Evolutionary conservation across 2,329 filamentous ascomycete species (phyloP), one percentile per base, ranked within the genome.

Genomic region (Dichotomopilus funicola): DNA sequence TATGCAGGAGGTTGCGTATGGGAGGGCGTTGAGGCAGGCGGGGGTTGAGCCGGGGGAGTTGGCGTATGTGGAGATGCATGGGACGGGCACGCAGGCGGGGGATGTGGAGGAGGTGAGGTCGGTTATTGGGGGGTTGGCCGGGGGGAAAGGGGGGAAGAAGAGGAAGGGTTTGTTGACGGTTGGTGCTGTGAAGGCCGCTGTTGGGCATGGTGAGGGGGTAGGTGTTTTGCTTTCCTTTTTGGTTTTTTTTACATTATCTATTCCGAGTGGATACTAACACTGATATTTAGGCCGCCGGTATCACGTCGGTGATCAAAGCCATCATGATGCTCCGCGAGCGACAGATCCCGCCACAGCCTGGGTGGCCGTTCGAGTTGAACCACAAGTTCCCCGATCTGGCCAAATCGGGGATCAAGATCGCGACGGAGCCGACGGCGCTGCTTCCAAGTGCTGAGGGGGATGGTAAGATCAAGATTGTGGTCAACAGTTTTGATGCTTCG

Each of bases 11-110:
- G 38, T n/a, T 1, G 27, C 27, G 11, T 50, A 42, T 38, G 38
- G 36, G 10, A 11, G 31, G 31, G 31, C 12, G 37, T 8, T 50
- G 48, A 8, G 38, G 36, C 11, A 35, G 27, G 48, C 48, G 4
- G 37, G 37, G 10, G 7, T 50, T n/a, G 38, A 50, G 6, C 31
- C 38, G 1, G 37, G 13, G 27, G 38, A 42, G 38, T 13, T 50
- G 38, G 48, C 48, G 31, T 50, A 11, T 42, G 48, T 43, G 5
- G 48, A 50, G 48, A 42, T 42, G 48, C 48, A 50, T 19, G 48
- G 48, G 6, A 50, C 48, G 12, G 37, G 48, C 12, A 50, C 48
- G 37, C 48, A 50, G 38, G 48, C 48, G 1, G 48, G 48, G 19
- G 48, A 50, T 50, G 38, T 40, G 13, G 38, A 42, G 31, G 48